Conservation (phyloP, 139 green algal genomes). For the Chlorella sp. region DNA sequence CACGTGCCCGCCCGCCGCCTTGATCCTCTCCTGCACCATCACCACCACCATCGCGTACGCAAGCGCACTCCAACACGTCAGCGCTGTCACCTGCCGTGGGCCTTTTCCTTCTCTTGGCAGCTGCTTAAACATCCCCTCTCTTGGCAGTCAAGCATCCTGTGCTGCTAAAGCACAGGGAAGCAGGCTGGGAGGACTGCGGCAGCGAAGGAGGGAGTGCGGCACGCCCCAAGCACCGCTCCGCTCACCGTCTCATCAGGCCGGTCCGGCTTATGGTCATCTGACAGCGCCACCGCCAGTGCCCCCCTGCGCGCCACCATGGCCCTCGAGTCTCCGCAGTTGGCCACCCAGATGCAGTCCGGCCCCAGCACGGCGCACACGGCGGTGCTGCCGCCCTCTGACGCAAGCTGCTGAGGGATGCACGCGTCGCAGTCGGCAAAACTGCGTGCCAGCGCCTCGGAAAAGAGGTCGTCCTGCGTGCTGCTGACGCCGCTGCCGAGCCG, state of each 20-base stretch:
- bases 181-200: too few species aligned
- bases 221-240: too few species aligned
- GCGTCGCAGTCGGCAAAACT: background rate
- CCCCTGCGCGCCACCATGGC: constrained; percentile 38
- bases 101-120: too few species aligned
- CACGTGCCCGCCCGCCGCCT: constrained; percentile 44
- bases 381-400: constrained; percentile 58
- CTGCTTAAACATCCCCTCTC: too few species aligned
- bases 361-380: constrained; percentile 38
- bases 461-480: too few species aligned
- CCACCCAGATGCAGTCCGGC: constrained; percentile 14
- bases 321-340: constrained; percentile 40
- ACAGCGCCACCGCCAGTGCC: constrained; percentile 29
- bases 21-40: constrained; percentile 32
- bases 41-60: too few species aligned
- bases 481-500: too few species aligned
- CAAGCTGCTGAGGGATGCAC: constrained; percentile 13
- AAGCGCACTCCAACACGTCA: too few species aligned
- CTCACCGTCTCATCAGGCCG: constrained; percentile 50
- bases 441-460: background rate
- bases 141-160: too few species aligned
- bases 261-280: constrained; percentile 54
- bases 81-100: too few species aligned
- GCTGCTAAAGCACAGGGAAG: too few species aligned
- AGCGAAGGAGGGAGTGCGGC: too few species aligned